Percentiles rank a stretch among this genome's conserved stretches.
Conservation (phyloP, 2,329 filamentous ascomycete species). For the Penicillium sp. region DNA sequence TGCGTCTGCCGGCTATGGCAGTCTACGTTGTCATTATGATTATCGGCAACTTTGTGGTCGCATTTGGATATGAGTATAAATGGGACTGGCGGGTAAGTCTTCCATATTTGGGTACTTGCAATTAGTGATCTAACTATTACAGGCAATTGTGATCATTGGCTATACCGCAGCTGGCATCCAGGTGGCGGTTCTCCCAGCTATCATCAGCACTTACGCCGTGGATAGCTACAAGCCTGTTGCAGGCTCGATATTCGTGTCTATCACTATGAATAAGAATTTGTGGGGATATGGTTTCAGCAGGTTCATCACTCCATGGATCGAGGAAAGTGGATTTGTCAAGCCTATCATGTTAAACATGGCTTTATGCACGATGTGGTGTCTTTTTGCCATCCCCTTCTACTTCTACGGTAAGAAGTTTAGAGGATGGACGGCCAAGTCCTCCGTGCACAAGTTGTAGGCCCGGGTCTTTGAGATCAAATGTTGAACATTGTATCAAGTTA, state of each 20-base stretch:
- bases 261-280: conserved; percentile 64
- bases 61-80: conserved; percentile 53
- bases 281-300: conserved; percentile 62
- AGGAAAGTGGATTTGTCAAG: conserved; percentile 51
- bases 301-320: conserved; percentile 56
- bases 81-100: conserved; percentile 54
- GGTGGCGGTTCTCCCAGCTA: conserved; percentile 60
- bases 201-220: conserved; percentile 59
- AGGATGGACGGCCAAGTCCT: conserved; percentile 55
- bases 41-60: conserved; percentile 58
- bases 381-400: conserved; percentile 57
- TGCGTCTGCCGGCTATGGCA: conserved; percentile 57
- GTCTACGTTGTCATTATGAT: conserved; percentile 58
- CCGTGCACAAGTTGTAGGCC: conserved; percentile 54
- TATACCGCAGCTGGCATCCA: conserved; percentile 58
- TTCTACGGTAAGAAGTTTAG: conserved; percentile 59
- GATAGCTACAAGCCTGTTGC: conserved; percentile 65
- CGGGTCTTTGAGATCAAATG: too few relatives aligned
- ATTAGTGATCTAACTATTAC: not conserved
- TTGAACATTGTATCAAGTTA: too few relatives aligned
- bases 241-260: conserved; percentile 58
- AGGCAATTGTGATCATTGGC: conserved; percentile 57
- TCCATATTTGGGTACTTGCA: not conserved
- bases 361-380: conserved; percentile 54
- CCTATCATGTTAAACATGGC: conserved; percentile 62